A percentile compares a stretch with the other conserved stretches of the same genome.
These are phyloP conservation scores for Escallonia herrerae DNA, from an alignment of 129 eudicot species.

Conservation along the genomic window DNA sequence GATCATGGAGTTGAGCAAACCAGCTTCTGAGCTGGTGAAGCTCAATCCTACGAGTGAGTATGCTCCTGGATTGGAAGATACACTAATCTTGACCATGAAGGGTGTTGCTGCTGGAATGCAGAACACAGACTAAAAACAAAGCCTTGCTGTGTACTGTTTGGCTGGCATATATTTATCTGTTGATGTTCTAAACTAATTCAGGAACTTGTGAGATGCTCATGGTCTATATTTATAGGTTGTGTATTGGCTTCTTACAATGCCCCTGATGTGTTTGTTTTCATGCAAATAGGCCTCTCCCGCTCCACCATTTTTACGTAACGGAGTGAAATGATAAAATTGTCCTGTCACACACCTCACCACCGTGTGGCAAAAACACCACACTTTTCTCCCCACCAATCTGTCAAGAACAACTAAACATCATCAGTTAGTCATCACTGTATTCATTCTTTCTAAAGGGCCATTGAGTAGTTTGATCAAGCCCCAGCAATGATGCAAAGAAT, in stretches of 20 bases:
- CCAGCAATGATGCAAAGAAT: no score
- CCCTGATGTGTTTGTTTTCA: neutral
- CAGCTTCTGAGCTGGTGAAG: slow-evolving; percentile 73
- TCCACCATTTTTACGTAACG: no score
- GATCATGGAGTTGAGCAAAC: slow-evolving; percentile 48
- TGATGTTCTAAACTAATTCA: no score
- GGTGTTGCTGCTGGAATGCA: slow-evolving; percentile 99
- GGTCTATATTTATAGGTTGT: neutral
- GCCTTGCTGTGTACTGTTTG: neutral
- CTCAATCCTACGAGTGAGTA: slow-evolving; percentile 91
- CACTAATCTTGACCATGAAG: slow-evolving; percentile 97
- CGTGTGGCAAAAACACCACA: no score
- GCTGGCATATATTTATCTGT: no score
- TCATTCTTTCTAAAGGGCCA: no score
- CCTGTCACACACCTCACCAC: no score
- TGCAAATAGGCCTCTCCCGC: neutral
- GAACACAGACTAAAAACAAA: slow-evolving; percentile 70
- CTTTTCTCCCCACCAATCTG: no score
- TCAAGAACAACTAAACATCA: no score
- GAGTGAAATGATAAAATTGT: no score
- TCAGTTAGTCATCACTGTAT: no score
- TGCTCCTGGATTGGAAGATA: slow-evolving; percentile 97
- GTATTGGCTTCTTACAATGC: neutral
- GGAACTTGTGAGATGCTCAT: neutral
- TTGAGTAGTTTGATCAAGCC: no score